Conservation (phyloP, 352 stramenopile genomes). For the Phytophthora nicotianae region DNA sequence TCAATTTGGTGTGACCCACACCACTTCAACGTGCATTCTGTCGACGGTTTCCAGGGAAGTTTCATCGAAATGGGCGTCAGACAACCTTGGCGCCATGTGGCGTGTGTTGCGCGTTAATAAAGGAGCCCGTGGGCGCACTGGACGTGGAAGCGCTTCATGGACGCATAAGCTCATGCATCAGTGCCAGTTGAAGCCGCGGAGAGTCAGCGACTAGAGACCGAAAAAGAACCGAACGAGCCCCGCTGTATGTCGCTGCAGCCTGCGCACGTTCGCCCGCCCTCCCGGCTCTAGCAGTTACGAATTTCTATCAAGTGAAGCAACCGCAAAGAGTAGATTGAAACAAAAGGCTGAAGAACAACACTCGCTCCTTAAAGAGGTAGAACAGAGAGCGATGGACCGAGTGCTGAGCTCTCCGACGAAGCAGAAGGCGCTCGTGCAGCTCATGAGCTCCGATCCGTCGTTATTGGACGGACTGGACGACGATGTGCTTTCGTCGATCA, state of each 20-base stretch:
- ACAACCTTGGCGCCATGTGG: constrained; percentile 19
- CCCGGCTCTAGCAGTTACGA: constrained; percentile 23
- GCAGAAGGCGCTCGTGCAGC: constrained; percentile 51
- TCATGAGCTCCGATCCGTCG: constrained; percentile 52
- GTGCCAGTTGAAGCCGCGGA: constrained; percentile 21
- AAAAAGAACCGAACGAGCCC: constrained; percentile 20
- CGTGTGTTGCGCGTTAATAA: constrained; percentile 17
- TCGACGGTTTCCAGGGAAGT: constrained; percentile 34
- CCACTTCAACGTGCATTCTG: constrained; percentile 3
- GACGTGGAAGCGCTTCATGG: constrained; percentile 9
- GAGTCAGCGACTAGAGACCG: constrained; percentile 9
- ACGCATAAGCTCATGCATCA: constrained; percentile 20
- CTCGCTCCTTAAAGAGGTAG: not conserved
- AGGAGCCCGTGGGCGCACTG: constrained; percentile 21
- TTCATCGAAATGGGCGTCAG: constrained; percentile 26
- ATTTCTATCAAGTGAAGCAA: constrained; percentile 10
- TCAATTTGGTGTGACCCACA: not conserved
- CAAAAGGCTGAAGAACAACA: not conserved
- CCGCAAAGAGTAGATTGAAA: not conserved
- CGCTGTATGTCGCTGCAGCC: constrained; percentile 11
- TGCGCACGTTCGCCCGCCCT: constrained; percentile 3
- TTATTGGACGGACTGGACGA: constrained; percentile 47
- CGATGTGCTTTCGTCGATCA: constrained; percentile 45
- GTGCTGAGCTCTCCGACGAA: constrained; percentile 39
- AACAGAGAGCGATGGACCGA: constrained; percentile 26